phyloP scores from a whole-genome alignment of 495 filamentous ascomycete genomes.

The Mytilinidion resinicola region DNA sequence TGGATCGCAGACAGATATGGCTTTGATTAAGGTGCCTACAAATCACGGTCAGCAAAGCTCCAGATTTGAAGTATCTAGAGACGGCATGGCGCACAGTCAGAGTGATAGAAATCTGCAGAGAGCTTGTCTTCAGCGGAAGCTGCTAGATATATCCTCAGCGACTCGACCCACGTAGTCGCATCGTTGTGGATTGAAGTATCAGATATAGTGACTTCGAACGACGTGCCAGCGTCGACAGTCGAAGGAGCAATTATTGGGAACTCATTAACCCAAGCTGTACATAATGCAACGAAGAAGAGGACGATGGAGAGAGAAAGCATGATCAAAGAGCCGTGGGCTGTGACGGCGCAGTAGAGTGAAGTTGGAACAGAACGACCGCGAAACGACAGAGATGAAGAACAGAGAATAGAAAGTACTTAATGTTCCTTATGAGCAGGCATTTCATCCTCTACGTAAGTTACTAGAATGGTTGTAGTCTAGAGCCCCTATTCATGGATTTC shows the following conservation, averaged over 20 bases:
- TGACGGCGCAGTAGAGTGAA: no score
- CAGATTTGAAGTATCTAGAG: not conserved
- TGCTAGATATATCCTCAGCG: slow-evolving; percentile 5
- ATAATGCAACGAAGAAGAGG: not conserved
- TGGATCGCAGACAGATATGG: slow-evolving; percentile 5
- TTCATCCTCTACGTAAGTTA: no score
- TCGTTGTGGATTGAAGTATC: slow-evolving; percentile 5
- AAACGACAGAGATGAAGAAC: no score
- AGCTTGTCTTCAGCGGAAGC: slow-evolving; percentile 1
- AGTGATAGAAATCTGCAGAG: not conserved
- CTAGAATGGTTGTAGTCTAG: no score
- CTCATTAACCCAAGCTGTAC: not conserved
- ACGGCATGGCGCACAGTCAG: slow-evolving; percentile 1
- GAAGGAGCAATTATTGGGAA: not conserved
- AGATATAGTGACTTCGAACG: not conserved
- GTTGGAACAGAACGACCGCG: no score
- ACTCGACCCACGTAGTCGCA: not conserved
- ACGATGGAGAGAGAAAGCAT: not conserved
- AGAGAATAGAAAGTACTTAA: no score
- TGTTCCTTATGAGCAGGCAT: no score
- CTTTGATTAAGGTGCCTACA: slow-evolving; percentile 4
- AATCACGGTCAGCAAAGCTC: not conserved
- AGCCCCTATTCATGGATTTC: no score
- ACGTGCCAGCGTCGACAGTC: not conserved
- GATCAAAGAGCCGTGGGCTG: not conserved